These are phyloP conservation scores for Sisymbrium irio DNA, from an alignment of 345 rosid genomes.

Conservation along the genomic window DNA sequence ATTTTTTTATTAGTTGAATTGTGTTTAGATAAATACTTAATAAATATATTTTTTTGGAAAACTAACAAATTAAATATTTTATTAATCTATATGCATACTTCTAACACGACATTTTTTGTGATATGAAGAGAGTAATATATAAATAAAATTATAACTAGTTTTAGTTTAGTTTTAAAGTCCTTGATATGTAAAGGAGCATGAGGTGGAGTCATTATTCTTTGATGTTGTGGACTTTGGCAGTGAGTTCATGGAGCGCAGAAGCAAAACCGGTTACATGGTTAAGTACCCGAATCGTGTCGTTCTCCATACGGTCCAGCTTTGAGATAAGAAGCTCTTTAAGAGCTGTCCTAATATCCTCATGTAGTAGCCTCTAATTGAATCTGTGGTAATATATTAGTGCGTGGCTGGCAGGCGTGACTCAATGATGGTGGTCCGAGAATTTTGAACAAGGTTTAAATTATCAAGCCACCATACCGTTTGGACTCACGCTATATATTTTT, in stretches of 20 bases:
- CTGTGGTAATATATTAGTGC: background rate
- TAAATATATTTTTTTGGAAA: no score
- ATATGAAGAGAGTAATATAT: no score
- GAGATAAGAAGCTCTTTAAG: background rate
- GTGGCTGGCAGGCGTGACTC: background rate
- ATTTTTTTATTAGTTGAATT: no score
- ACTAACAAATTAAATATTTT: no score
- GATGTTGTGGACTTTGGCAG: background rate
- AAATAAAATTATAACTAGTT: no score
- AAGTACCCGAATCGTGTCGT: background rate
- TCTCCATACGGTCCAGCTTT: background rate
- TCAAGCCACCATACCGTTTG: no score
- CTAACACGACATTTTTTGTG: no score
- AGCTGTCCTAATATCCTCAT: background rate
- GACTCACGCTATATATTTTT: no score
- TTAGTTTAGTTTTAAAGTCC: background rate
- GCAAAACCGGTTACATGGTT: background rate
- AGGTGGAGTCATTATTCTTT: background rate
- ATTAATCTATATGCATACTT: no score
- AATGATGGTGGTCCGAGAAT: background rate
- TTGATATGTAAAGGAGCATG: background rate
- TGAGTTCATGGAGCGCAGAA: background rate
- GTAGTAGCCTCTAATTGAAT: background rate
- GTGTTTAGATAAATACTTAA: no score
- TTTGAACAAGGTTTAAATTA: background rate